Evolutionary conservation across 805 yeast species (phyloP).

Genomic region (Kregervanrija fluxuum): DNA sequence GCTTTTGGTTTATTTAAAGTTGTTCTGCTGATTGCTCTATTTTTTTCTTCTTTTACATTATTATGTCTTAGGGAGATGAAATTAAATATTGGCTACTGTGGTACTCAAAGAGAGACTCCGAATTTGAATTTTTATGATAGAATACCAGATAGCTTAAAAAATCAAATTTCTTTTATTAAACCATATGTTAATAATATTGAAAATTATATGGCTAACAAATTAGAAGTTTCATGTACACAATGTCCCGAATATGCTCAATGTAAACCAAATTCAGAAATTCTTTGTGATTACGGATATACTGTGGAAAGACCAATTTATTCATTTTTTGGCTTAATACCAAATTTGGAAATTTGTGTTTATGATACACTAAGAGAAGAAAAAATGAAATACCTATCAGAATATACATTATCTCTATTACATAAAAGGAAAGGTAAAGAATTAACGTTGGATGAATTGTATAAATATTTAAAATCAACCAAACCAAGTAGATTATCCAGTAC

Average conservation of each 20-base stretch:
- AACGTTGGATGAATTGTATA: slow-evolving; percentile 65
- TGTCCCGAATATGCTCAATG: slow-evolving; percentile 85
- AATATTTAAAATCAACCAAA: slow-evolving; percentile 51
- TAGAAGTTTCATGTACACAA: slow-evolving; percentile 58
- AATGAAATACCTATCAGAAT: slow-evolving; percentile 56
- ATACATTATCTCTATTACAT: slow-evolving; percentile 59
- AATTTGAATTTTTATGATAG: slow-evolving; percentile 2
- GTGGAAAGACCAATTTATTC: slow-evolving; percentile 46
- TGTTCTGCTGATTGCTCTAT: too few species aligned
- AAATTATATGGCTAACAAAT: slow-evolving; percentile 32
- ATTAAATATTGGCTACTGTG: slow-evolving; percentile 67
- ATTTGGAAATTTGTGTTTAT: slow-evolving; percentile 60
- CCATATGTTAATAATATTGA: slow-evolving; percentile 34
- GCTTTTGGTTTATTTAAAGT: background rate
- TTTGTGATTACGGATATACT: slow-evolving; percentile 65
- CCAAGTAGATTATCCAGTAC: slow-evolving; percentile 40
- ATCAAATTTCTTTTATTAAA: slow-evolving; percentile 4
- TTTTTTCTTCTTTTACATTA: slow-evolving; percentile 19
- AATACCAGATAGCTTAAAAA: slow-evolving; percentile 14
- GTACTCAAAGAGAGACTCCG: slow-evolving; percentile 20
- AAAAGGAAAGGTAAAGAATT: slow-evolving; percentile 53
- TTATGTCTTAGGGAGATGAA: slow-evolving; percentile 58
- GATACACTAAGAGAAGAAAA: slow-evolving; percentile 68
- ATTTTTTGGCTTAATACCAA: slow-evolving; percentile 50
- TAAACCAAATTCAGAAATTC: slow-evolving; percentile 47